phyloP scores from a whole-genome alignment of 148 eudicot species.

The Bassia scoparia region DNA sequence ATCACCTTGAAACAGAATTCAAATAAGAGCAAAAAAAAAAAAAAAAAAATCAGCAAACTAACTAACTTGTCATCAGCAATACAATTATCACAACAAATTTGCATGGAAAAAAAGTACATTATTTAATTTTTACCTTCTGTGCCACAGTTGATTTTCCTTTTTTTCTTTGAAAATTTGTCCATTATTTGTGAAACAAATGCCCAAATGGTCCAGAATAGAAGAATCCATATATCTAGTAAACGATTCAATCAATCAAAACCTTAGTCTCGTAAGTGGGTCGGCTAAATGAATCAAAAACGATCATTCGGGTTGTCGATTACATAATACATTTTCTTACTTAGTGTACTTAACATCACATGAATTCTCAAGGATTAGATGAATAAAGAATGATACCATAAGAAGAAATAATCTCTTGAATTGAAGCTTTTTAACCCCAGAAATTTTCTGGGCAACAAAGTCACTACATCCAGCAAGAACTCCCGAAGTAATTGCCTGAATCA shows the following conservation, averaged over 20 bases:
- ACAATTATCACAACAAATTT: background rate
- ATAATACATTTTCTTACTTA: no score
- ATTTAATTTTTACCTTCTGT: constrained; percentile 36
- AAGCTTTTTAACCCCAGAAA: constrained; percentile 51
- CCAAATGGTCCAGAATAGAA: constrained; percentile 60
- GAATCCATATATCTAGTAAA: constrained; percentile 55
- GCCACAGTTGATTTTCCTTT: constrained; percentile 51
- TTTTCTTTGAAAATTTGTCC: constrained; percentile 51
- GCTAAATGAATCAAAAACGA: no score
- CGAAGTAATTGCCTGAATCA: constrained; percentile 51
- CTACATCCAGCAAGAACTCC: constrained; percentile 52
- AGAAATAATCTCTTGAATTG: constrained; percentile 47
- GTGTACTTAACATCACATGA: no score
- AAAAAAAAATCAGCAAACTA: background rate
- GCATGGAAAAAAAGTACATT: no score
- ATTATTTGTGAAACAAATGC: constrained; percentile 53
- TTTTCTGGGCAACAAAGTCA: constrained; percentile 59
- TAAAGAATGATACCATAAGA: constrained; percentile 35
- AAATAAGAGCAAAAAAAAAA: background rate
- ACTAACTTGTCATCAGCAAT: background rate
- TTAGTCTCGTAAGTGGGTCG: no score
- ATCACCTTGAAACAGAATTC: constrained; percentile 48
- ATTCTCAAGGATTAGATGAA: no score
- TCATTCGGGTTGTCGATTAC: no score
- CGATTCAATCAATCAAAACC: no score